A percentile compares a stretch with the other conserved stretches of the same genome.
Conservation (phyloP, 2,329 filamentous ascomycete species). For the Ophiosphaerella herpotricha region DNA sequence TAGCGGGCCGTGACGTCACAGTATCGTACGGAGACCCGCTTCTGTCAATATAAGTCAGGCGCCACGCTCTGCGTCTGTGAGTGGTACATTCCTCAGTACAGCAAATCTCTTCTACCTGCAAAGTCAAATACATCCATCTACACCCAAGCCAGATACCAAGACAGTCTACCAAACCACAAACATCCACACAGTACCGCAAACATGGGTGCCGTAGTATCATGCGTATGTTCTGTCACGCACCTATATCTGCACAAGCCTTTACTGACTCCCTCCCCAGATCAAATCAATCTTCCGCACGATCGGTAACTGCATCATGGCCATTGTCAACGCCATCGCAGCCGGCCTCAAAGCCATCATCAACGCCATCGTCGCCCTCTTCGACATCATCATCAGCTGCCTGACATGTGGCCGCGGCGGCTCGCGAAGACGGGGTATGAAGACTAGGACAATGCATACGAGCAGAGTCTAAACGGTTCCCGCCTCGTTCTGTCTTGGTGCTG, state of each 20-base stretch:
- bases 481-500: constrained; percentile 4
- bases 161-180: constrained; percentile 1
- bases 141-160: constrained; percentile 2
- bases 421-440: constrained; percentile 39
- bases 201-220: constrained; percentile 85
- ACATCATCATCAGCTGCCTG: constrained; percentile 55
- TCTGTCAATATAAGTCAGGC: constrained; percentile 3
- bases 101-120: background rate
- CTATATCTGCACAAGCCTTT: background rate
- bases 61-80: background rate
- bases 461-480: constrained; percentile 41
- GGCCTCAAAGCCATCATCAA: constrained; percentile 54
- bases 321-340: constrained; percentile 53
- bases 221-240: constrained; percentile 62
- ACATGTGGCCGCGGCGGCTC: constrained; percentile 54
- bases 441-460: constrained; percentile 43
- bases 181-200: constrained; percentile 42
- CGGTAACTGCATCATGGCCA: constrained; percentile 52
- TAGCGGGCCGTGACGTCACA: background rate
- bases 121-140: background rate
- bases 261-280: constrained; percentile 42
- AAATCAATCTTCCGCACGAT: constrained; percentile 53
- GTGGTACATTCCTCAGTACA: constrained; percentile 2
- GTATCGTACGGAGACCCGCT: background rate
- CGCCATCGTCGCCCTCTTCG: constrained; percentile 56